These are phyloP conservation scores for Pythium scleroteichum DNA, from an alignment of 352 stramenopile species.

Conservation along the genomic window DNA sequence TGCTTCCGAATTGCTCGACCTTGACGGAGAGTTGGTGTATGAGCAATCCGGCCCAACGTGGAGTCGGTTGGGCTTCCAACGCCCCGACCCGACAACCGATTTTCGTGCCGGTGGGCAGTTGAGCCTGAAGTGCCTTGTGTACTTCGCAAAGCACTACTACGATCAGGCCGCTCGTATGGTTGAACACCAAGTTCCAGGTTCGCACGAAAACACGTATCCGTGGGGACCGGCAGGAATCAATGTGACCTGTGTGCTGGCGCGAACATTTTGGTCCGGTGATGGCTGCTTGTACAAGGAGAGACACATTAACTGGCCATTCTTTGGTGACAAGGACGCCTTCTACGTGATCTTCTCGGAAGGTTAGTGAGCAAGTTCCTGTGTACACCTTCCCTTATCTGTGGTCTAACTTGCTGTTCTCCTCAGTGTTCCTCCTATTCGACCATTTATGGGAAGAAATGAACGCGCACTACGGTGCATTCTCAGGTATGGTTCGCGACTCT, in stretches of 20 bases:
- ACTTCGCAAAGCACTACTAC: constrained; percentile 77
- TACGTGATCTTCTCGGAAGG: constrained; percentile 68
- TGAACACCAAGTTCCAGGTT: constrained; percentile 73
- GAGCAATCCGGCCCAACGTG: constrained; percentile 75
- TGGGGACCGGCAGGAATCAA: constrained; percentile 86
- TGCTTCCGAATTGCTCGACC: constrained; percentile 7
- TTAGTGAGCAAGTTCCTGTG: not conserved
- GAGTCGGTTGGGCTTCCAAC: constrained; percentile 83
- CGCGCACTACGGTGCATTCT: constrained; percentile 85
- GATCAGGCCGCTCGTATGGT: constrained; percentile 73
- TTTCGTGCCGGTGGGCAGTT: constrained; percentile 82
- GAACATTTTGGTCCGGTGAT: constrained; percentile 82
- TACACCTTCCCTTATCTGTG: not conserved
- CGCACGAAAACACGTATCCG: constrained; percentile 80
- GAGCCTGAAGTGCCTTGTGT: constrained; percentile 78
- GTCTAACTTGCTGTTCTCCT: constrained; percentile 4
- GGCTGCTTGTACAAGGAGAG: constrained; percentile 63
- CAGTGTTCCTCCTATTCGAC: constrained; percentile 85
- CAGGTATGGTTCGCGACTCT: constrained; percentile 18
- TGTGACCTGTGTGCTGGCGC: constrained; percentile 79
- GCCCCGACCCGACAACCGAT: constrained; percentile 82
- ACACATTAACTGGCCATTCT: constrained; percentile 71
- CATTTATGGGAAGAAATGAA: constrained; percentile 86
- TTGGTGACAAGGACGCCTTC: constrained; percentile 65
- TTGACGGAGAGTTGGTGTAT: constrained; percentile 33